Evolutionary conservation across 73 alveolate genomes (phyloP).

Genomic region (Symbiodinium natans): DNA sequence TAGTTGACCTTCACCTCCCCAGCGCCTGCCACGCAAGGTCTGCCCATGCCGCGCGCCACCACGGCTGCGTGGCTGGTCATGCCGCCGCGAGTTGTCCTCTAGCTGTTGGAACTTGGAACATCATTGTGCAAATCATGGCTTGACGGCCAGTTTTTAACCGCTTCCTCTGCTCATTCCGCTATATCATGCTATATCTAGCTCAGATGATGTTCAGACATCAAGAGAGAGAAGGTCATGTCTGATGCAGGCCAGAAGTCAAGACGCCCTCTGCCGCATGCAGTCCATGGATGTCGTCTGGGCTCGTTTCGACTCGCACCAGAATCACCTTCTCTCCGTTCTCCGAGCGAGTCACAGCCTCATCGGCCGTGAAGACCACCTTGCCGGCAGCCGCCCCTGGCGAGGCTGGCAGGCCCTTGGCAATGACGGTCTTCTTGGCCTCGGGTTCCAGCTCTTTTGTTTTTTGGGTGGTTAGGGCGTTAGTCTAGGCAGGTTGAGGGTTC

Average conservation of each 20-base stretch:
- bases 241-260: conserved; percentile 94
- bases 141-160: too few relatives aligned
- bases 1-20: background rate
- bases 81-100: conserved; percentile 96
- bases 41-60: conserved; percentile 97
- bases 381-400: conserved; percentile 44
- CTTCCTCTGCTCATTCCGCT: too few relatives aligned
- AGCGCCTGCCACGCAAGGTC: conserved; percentile 96
- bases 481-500: too few relatives aligned
- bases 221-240: too few relatives aligned
- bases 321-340: conserved; percentile 92
- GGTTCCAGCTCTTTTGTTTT: too few relatives aligned
- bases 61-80: conserved; percentile 97
- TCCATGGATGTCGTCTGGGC: too few relatives aligned
- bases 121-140: too few relatives aligned
- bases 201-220: too few relatives aligned
- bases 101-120: too few relatives aligned
- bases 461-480: too few relatives aligned
- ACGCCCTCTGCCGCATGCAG: conserved; percentile 77
- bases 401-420: conserved; percentile 75
- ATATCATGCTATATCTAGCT: too few relatives aligned
- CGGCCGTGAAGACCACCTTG: conserved; percentile 68
- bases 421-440: conserved; percentile 25
- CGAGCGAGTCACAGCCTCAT: conserved; percentile 95
- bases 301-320: conserved; percentile 96